Base-by-base conservation (phyloP, 371 early-diverging fungal genomes). In the Circinella minor region DNA sequence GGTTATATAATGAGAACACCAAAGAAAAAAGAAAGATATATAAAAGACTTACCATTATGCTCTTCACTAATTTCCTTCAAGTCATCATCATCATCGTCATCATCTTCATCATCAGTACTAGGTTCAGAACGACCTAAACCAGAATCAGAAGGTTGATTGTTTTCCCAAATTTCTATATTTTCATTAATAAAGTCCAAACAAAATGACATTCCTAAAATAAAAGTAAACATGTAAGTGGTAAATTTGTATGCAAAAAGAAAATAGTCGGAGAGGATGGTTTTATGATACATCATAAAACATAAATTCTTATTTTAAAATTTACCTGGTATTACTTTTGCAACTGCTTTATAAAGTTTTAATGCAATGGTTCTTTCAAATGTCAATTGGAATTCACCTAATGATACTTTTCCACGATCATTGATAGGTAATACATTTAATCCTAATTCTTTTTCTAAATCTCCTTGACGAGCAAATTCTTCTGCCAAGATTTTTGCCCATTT, bases 401-500 rank as follows among this genome's bases (percentile, higher is more conserved):
- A 39, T 18, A 82, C 65, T 43, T 80, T 81, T 13, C 80, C 82
- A 64, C 82, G 67, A 54, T 84, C 73, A 59, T 82, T 80, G 17
- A 81, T 77, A 0, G 85, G 81, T 49, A 82, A 59, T 0, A 80
- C 80, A 7, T 69, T 66, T 36, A 90, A 67, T 0, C 88, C 89
- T 37, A 91, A 74, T 70, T 87, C 86, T 67, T 81, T 84, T 74
- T 92, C 93, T n/a, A 88, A 69, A 64, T 91, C 89, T 4, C 90
- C 91, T 73, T 92, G 93, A 61, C 82, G 81, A 55, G 77, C 81
- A 67, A 88, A 90, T 68, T 92, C 92, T 65, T 90, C 86, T 62
- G 87, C 69, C 10, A 92, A 73, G 3, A 83, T 80, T 7, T 81
- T 70, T 0, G 88, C 85, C 91, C 91, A 91, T 48, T 73, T 46